These are phyloP conservation scores for Pichia sp. DNA, from an alignment of 1,139 yeast species.

Conservation along the genomic window DNA sequence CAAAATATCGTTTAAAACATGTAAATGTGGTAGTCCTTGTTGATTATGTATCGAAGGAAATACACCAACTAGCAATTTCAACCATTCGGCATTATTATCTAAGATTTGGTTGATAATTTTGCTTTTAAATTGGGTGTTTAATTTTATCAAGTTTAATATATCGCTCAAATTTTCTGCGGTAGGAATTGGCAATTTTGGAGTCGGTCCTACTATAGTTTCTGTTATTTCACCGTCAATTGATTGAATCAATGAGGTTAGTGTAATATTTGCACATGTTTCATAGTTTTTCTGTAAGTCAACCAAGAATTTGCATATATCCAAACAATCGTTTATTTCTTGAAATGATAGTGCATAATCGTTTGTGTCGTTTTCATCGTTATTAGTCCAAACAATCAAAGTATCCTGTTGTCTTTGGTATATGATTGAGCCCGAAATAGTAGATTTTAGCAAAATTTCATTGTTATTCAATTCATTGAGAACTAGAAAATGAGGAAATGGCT, in stretches of 20 bases:
- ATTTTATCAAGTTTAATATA: constrained; percentile 45
- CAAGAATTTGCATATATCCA: constrained; percentile 72
- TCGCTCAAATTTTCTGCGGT: constrained; percentile 38
- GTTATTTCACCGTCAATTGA: constrained; percentile 45
- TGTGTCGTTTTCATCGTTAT: constrained; percentile 40
- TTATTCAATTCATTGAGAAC: constrained; percentile 68
- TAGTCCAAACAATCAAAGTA: constrained; percentile 92
- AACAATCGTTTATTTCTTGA: constrained; percentile 89
- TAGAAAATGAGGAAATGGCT: constrained; percentile 48
- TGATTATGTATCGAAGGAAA: constrained; percentile 50
- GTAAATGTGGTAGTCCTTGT: constrained; percentile 44
- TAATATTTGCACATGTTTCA: constrained; percentile 57
- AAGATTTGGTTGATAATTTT: constrained; percentile 7
- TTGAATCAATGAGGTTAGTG: constrained; percentile 65
- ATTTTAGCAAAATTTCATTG: constrained; percentile 51
- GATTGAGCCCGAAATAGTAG: constrained; percentile 61
- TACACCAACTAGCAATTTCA: constrained; percentile 40
- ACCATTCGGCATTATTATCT: constrained; percentile 35
- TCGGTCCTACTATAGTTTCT: constrained; percentile 76
- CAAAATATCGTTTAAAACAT: constrained; percentile 61
- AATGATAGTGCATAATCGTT: constrained; percentile 84
- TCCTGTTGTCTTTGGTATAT: constrained; percentile 94
- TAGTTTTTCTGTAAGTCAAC: constrained; percentile 51
- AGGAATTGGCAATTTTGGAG: constrained; percentile 58
- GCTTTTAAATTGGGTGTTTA: constrained; percentile 23